Base-by-base conservation (phyloP, 305 asterid genomes). In the Ajuga reptans region DNA sequence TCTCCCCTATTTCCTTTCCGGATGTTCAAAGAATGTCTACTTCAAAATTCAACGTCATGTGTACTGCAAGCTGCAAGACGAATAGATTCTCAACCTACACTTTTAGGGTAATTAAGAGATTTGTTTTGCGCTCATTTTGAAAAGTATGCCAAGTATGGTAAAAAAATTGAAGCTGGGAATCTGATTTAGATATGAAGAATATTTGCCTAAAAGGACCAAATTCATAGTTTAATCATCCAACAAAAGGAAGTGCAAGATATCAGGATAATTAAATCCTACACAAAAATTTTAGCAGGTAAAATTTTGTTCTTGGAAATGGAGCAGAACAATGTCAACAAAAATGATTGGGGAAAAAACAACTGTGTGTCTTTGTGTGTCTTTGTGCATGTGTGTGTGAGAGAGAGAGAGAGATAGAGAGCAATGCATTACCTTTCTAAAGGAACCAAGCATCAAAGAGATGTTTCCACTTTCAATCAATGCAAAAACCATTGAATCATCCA, bases 401-500 rank as follows among this genome's bases (percentile, higher is more conserved):
- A 27, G 12, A 24, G 33, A 59, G 54, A 60, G 52, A 41, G 58
- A 64, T 21, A 45, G 29, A 68, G 62, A 33, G 71, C 31, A 72
- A 49, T 34, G 74, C 16, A 71, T 77, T 82, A 89, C 97, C 95
- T 86, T 85, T 74, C 95, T 83, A 77, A 74, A 86, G 8, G 88
- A 84, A 72, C 96, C 95, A 55, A 91, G 97, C 95, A 89, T 91
- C 88, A 89, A 75, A 42, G 83, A 86, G 45, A 87, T 81, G 74
- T 93, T 90, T 76, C 96, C 99, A 78, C 99, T 93, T 80, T 91
- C 97, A 71, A 87, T 83, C 86, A 84, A 78, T 24, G 97, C 91
- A 84, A 91, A 93, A 62, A 89, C 80, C 82, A 91, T 87, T 53
- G 93, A 82, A n/a, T 80, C 84, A 11, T 91, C 96, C 84, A 91